A percentile compares a stretch with the other conserved stretches of the same genome.
phyloP scores from a whole-genome alignment of 768 basidiomycete genomes.

The Megacollybia marginata region DNA sequence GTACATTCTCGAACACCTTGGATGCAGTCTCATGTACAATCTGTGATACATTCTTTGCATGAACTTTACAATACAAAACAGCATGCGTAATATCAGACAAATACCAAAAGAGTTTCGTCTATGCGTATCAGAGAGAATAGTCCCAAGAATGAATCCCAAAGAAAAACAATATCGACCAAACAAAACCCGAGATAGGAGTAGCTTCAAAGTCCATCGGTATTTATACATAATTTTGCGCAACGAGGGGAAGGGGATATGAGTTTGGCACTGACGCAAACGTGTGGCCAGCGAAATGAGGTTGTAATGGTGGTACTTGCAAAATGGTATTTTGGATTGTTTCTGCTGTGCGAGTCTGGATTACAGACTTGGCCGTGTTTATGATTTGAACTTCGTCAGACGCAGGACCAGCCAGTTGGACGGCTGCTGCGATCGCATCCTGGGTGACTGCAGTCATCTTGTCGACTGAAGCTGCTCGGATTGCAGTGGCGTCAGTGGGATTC shows the following conservation, averaged over 20 bases:
- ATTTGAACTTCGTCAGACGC: constrained; percentile 76
- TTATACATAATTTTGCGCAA: constrained; percentile 8
- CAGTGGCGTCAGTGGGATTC: constrained; percentile 30
- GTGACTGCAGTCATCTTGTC: constrained; percentile 46
- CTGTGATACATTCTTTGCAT: constrained; percentile 34
- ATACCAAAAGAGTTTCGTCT: not conserved
- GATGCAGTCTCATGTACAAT: constrained; percentile 36
- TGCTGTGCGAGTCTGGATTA: not conserved
- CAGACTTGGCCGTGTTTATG: constrained; percentile 50
- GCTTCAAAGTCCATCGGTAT: constrained; percentile 22
- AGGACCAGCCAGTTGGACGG: constrained; percentile 69
- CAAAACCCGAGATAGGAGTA: constrained; percentile 14
- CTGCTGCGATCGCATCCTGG: constrained; percentile 69
- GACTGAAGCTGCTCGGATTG: constrained; percentile 43
- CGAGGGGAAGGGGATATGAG: not conserved
- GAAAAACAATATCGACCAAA: constrained; percentile 14
- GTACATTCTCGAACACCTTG: constrained; percentile 50
- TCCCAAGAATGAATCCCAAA: constrained; percentile 11
- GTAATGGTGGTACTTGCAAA: not conserved
- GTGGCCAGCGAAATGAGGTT: no score
- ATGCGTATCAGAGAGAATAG: constrained; percentile 14
- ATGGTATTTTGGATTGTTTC: not conserved
- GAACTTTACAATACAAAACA: constrained; percentile 18
- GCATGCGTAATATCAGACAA: constrained; percentile 13
- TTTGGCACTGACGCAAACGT: not conserved